Percentiles rank a stretch among this genome's conserved stretches.
Conservation (phyloP, 2,329 filamentous ascomycete species). For the Talaromyces marneffei region DNA sequence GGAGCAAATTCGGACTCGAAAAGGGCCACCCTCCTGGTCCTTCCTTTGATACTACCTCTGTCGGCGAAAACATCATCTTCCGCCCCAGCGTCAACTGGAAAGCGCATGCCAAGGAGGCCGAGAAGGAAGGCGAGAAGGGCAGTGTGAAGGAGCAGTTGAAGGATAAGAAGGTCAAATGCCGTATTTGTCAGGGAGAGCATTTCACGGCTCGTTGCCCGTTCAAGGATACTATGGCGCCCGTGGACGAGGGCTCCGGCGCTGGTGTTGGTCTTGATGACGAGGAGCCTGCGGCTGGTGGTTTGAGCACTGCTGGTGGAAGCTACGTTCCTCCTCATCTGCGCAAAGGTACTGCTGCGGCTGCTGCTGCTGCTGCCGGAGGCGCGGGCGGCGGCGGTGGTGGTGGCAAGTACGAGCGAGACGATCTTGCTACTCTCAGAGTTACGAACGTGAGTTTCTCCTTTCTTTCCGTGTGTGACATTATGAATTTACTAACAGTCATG, state of each 20-base stretch:
- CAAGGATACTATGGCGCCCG: conserved; percentile 95
- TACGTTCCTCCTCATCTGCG: conserved; percentile 94
- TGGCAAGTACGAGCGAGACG: conserved; percentile 93
- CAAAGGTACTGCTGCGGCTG: conserved; percentile 49
- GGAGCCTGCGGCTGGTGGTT: conserved; percentile 46
- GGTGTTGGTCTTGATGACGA: conserved; percentile 40
- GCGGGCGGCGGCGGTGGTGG: conserved; percentile 70
- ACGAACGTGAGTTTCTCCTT: conserved; percentile 71
- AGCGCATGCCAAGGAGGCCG: conserved; percentile 71
- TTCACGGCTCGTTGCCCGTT: conserved; percentile 98
- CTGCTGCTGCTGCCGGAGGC: conserved; percentile 51
- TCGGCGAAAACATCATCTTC: conserved; percentile 98
- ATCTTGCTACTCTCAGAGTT: conserved; percentile 90
- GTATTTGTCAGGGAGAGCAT: conserved; percentile 98
- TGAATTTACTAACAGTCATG: background rate
- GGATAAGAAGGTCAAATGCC: conserved; percentile 99
- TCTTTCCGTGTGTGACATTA: background rate
- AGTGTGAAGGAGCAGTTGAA: conserved; percentile 66
- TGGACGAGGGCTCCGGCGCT: conserved; percentile 39
- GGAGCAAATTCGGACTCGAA: conserved; percentile 87
- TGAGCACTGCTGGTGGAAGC: conserved; percentile 62
- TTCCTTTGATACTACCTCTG: conserved; percentile 79
- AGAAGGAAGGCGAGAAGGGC: conserved; percentile 52
- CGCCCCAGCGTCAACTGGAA: conserved; percentile 90
- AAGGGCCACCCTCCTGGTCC: conserved; percentile 80